These are phyloP conservation scores for Paramecium bursaria DNA, from an alignment of 73 alveolate genomes.

Conservation along the genomic window DNA sequence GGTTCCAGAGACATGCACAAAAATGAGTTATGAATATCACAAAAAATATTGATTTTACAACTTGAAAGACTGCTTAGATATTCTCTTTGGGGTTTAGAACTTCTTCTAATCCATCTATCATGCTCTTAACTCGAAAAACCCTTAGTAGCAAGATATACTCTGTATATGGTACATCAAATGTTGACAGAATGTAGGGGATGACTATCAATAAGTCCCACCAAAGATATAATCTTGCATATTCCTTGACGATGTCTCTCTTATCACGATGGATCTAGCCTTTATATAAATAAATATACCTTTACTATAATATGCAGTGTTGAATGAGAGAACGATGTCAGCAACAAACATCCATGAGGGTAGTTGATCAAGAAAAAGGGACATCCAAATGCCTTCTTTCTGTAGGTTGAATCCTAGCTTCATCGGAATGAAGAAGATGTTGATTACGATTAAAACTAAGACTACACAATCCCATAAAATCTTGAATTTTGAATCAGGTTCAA, in stretches of 20 bases:
- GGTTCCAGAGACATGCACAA: conserved; percentile 66
- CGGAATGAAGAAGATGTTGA: conserved; percentile 49
- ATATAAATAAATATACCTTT: too few relatives aligned
- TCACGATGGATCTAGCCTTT: conserved; percentile 63
- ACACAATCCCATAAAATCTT: conserved; percentile 42
- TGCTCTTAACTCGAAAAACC: conserved; percentile 15
- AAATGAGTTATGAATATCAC: conserved; percentile 62
- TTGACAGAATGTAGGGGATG: conserved; percentile 38
- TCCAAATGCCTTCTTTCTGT: conserved; percentile 8
- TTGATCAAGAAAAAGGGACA: not conserved
- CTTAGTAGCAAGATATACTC: conserved; percentile 51
- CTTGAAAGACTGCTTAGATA: conserved; percentile 25
- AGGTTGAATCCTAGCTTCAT: conserved; percentile 53
- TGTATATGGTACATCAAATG: conserved; percentile 51
- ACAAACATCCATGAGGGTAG: conserved; percentile 61
- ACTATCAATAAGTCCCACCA: conserved; percentile 68
- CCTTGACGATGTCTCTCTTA: conserved; percentile 39
- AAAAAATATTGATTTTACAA: conserved; percentile 44
- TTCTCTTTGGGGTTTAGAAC: conserved; percentile 3
- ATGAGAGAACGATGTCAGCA: conserved; percentile 34
- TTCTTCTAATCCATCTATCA: conserved; percentile 58
- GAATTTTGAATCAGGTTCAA: conserved; percentile 36
- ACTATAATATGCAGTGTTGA: conserved; percentile 66
- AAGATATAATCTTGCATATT: conserved; percentile 51
- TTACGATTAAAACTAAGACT: conserved; percentile 11